These are phyloP conservation scores for Conidiobolus incongruus DNA, from an alignment of 371 early-diverging fungal species.

Conservation along the genomic window DNA sequence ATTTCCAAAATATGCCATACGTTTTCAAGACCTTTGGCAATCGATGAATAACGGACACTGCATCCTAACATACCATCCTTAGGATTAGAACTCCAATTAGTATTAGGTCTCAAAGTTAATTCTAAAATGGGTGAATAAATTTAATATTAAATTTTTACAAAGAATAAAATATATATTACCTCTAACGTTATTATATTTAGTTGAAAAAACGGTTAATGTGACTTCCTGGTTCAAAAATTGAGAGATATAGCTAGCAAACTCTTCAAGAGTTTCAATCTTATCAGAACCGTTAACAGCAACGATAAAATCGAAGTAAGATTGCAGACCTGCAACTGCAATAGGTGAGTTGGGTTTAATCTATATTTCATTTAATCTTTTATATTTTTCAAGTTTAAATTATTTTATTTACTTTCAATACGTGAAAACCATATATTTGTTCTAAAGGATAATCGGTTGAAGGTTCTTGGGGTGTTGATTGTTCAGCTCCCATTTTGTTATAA, in stretches of 20 bases:
- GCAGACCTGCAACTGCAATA: slow-evolving; percentile 38
- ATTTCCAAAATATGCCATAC: slow-evolving; percentile 51
- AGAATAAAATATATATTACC: slow-evolving; percentile 12
- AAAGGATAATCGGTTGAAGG: neutral
- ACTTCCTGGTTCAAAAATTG: slow-evolving; percentile 25
- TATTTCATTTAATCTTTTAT: neutral
- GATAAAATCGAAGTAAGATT: slow-evolving; percentile 57
- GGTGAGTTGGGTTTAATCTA: slow-evolving; percentile 45
- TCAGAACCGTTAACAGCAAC: slow-evolving; percentile 26
- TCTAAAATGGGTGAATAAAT: neutral
- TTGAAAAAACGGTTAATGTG: slow-evolving; percentile 34
- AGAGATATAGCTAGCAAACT: slow-evolving; percentile 13
- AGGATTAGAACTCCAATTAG: neutral
- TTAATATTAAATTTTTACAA: neutral
- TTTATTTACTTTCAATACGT: slow-evolving; percentile 17
- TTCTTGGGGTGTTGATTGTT: slow-evolving; percentile 5
- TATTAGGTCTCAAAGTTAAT: neutral
- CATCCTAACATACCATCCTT: slow-evolving; percentile 18
- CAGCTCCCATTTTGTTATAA: slow-evolving; percentile 12
- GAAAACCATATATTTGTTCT: slow-evolving; percentile 17
- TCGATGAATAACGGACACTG: slow-evolving; percentile 47
- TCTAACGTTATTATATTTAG: slow-evolving; percentile 33
- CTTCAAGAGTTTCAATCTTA: neutral
- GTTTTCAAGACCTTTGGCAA: slow-evolving; percentile 34
- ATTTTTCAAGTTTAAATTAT: slow-evolving; percentile 2